Percentiles rank a stretch among this genome's conserved stretches.
These are phyloP conservation scores for Trichoderma cornu-damae DNA, from an alignment of 2,329 filamentous ascomycete species.

Conservation along the genomic window DNA sequence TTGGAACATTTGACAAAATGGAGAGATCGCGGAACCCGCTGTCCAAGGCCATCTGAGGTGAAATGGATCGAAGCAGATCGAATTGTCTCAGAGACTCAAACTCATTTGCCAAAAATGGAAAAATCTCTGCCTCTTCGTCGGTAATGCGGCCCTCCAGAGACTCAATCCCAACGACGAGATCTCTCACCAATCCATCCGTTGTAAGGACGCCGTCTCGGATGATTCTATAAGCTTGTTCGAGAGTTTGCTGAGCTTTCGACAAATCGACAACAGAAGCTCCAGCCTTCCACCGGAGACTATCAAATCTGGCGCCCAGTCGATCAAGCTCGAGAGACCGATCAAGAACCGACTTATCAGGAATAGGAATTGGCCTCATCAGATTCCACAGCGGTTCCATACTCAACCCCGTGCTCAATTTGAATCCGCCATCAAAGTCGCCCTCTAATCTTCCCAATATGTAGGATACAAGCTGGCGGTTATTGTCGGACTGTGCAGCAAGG, in stretches of 20 bases:
- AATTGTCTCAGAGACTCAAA: slow-evolving; percentile 56
- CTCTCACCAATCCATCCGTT: slow-evolving; percentile 44
- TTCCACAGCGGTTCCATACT: slow-evolving; percentile 79
- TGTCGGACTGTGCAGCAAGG: slow-evolving; percentile 23
- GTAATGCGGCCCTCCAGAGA: slow-evolving; percentile 45
- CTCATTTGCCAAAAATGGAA: slow-evolving; percentile 48
- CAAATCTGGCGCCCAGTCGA: slow-evolving; percentile 54
- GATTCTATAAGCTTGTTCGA: slow-evolving; percentile 53
- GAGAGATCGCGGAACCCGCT: slow-evolving; percentile 21
- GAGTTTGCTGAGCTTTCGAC: slow-evolving; percentile 47
- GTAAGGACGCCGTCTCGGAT: slow-evolving; percentile 41
- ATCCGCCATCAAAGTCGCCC: slow-evolving; percentile 60
- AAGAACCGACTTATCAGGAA: slow-evolving; percentile 43
- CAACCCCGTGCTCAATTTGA: slow-evolving; percentile 68
- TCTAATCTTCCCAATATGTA: slow-evolving; percentile 41
- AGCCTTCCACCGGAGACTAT: slow-evolving; percentile 55
- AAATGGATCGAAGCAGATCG: slow-evolving; percentile 37
- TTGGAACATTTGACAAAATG: slow-evolving; percentile 44
- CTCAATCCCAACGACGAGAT: slow-evolving; percentile 48
- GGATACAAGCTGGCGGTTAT: slow-evolving; percentile 36
- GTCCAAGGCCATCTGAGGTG: background rate
- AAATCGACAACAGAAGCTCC: slow-evolving; percentile 48
- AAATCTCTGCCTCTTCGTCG: slow-evolving; percentile 36
- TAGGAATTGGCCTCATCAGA: slow-evolving; percentile 58
- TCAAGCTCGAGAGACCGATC: slow-evolving; percentile 48